Percentiles rank a stretch among this genome's conserved stretches.
phyloP scores from a whole-genome alignment of 352 stramenopile species.

The Pythium insidiosum region DNA sequence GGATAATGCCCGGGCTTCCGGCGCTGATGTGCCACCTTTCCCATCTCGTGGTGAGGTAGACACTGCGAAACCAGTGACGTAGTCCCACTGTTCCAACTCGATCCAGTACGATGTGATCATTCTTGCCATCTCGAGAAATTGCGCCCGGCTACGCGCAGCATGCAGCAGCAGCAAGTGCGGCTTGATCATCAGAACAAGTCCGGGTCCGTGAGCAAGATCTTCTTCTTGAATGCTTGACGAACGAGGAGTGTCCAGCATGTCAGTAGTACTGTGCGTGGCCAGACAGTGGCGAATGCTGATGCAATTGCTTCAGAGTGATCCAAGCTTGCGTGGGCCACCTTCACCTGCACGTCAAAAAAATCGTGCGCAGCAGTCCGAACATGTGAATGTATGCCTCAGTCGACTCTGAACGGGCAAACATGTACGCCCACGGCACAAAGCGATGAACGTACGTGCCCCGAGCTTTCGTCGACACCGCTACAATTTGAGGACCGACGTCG shows the following conservation, averaged over 20 bases:
- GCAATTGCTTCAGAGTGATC: slow-evolving; percentile 9
- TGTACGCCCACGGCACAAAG: slow-evolving; percentile 9
- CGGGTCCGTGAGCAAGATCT: not conserved
- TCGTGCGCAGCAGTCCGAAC: not conserved
- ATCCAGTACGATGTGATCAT: not conserved
- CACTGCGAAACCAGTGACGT: not conserved
- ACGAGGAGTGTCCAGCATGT: slow-evolving; percentile 5
- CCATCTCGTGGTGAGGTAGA: not conserved
- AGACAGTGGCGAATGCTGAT: not conserved
- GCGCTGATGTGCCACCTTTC: not conserved
- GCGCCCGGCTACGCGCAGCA: not conserved
- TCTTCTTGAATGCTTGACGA: not conserved
- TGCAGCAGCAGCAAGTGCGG: slow-evolving; percentile 1
- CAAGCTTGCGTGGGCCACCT: not conserved
- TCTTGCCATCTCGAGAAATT: slow-evolving; percentile 4
- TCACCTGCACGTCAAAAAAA: slow-evolving; percentile 1
- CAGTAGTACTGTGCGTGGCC: not conserved
- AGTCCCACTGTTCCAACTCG: not conserved
- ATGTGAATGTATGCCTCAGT: not conserved
- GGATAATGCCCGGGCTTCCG: not conserved
- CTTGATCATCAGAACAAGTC: slow-evolving; percentile 1
- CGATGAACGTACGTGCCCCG: slow-evolving; percentile 4
- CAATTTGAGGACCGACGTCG: not conserved
- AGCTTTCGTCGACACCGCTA: not conserved
- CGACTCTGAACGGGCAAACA: slow-evolving; percentile 3